A percentile compares a stretch with the other conserved stretches of the same genome.
phyloP scores from a whole-genome alignment of 1,284 basidiomycete genomes.

The Puccinia coronata region DNA sequence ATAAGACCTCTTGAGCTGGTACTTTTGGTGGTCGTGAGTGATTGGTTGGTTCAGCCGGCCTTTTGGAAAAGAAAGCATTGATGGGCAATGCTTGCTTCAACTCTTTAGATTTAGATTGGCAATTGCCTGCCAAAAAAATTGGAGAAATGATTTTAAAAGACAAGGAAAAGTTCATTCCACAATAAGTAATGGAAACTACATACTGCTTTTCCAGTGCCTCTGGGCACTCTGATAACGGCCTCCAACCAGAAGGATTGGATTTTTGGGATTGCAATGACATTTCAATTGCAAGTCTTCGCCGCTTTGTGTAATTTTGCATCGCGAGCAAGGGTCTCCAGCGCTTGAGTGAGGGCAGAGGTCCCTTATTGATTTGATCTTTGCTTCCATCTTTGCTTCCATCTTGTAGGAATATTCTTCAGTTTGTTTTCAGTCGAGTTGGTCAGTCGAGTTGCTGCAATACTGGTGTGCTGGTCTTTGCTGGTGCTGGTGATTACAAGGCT shows the following conservation, averaged over 20 bases:
- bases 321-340: neutral
- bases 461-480: too few species aligned
- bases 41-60: neutral
- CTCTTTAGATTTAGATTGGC: neutral
- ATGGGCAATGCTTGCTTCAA: neutral
- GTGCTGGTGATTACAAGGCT: too few species aligned
- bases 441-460: too few species aligned
- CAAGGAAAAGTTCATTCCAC: neutral
- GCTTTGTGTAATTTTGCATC: neutral
- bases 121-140: neutral
- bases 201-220: neutral
- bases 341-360: neutral
- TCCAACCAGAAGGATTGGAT: neutral
- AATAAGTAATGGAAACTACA: neutral
- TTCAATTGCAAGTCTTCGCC: neutral
- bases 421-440: too few species aligned
- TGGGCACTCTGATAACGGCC: neutral
- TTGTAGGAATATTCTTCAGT: too few species aligned
- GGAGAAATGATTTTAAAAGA: too few species aligned
- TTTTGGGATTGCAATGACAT: neutral
- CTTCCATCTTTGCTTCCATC: too few species aligned
- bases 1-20: neutral
- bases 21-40: neutral
- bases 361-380: neutral
- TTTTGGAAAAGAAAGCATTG: neutral